Evolutionary conservation across 371 early-diverging fungal species (phyloP).

Genomic region (Circinella umbellata): DNA sequence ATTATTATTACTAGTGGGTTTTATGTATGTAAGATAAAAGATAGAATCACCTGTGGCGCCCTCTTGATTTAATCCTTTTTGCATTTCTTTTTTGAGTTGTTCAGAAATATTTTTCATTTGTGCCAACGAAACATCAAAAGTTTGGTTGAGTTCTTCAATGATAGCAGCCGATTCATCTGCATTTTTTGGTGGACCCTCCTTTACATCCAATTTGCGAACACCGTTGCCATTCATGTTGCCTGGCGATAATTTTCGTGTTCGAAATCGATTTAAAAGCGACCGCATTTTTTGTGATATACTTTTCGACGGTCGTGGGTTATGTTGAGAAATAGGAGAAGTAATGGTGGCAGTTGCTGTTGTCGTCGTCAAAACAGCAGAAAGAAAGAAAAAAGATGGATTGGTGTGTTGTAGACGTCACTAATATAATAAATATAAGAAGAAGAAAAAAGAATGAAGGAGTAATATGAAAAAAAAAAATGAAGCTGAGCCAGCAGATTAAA

Average conservation of each 20-base stretch:
- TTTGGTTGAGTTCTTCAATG: slow-evolving; percentile 3
- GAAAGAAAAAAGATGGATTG: not conserved
- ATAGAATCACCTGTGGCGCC: slow-evolving; percentile 51
- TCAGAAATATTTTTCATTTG: slow-evolving; percentile 63
- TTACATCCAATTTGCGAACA: not conserved
- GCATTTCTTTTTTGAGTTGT: slow-evolving; percentile 76
- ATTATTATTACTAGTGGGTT: slow-evolving; percentile 23
- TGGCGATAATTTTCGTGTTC: not conserved
- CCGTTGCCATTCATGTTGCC: not conserved
- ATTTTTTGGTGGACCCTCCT: not conserved
- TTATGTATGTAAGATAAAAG: too few relatives aligned
- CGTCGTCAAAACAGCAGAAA: too few relatives aligned
- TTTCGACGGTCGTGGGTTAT: not conserved
- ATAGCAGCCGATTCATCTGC: slow-evolving; percentile 5
- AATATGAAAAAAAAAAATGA: not conserved
- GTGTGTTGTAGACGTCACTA: too few relatives aligned
- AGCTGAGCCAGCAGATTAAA: slow-evolving; percentile 3
- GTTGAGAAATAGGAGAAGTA: not conserved
- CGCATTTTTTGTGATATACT: not conserved
- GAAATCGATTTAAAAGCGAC: not conserved
- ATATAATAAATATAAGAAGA: too few relatives aligned
- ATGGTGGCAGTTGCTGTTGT: not conserved
- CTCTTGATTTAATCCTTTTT: slow-evolving; percentile 68
- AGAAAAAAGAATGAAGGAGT: too few relatives aligned
- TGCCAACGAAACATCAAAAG: slow-evolving; percentile 60